Evolutionary conservation across 768 basidiomycete species (phyloP).

Genomic region (Suillus discolor): DNA sequence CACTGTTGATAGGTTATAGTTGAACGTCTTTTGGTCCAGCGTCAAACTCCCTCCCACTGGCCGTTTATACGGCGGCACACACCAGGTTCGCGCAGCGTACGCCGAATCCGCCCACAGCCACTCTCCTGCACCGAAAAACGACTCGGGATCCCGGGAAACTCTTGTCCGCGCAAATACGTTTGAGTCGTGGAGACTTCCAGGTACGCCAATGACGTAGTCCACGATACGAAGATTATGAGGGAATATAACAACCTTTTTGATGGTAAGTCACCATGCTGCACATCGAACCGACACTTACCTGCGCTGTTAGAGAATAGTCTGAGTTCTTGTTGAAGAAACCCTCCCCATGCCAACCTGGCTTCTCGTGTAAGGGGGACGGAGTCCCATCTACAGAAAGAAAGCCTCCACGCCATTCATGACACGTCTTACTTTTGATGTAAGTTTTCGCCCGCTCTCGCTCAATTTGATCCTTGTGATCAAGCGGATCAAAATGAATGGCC

Average conservation of each 20-base stretch:
- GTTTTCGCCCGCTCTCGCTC: background rate
- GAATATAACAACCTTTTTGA: too few relatives aligned
- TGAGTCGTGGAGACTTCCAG: constrained; percentile 17
- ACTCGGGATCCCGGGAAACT: background rate
- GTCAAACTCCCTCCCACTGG: background rate
- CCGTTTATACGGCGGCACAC: background rate
- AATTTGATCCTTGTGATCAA: constrained; percentile 3
- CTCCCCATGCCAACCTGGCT: too few relatives aligned
- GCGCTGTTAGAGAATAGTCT: too few relatives aligned
- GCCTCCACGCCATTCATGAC: too few relatives aligned
- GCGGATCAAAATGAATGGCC: constrained; percentile 8
- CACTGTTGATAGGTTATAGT: too few relatives aligned
- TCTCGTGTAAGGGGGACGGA: too few relatives aligned
- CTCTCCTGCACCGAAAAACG: constrained; percentile 12
- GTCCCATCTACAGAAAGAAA: too few relatives aligned
- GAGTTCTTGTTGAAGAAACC: too few relatives aligned
- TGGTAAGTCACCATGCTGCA: too few relatives aligned
- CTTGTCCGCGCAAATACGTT: constrained; percentile 6
- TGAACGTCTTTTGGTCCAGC: background rate
- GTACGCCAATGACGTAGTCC: too few relatives aligned
- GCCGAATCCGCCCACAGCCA: constrained; percentile 19
- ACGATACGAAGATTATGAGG: too few relatives aligned
- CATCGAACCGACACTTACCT: too few relatives aligned
- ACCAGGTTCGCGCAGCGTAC: constrained; percentile 14
- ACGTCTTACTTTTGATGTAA: background rate